Evolutionary conservation across 2,329 filamentous ascomycete species (phyloP).

Genomic region (Graphilbum ipis-grandicollis): DNA sequence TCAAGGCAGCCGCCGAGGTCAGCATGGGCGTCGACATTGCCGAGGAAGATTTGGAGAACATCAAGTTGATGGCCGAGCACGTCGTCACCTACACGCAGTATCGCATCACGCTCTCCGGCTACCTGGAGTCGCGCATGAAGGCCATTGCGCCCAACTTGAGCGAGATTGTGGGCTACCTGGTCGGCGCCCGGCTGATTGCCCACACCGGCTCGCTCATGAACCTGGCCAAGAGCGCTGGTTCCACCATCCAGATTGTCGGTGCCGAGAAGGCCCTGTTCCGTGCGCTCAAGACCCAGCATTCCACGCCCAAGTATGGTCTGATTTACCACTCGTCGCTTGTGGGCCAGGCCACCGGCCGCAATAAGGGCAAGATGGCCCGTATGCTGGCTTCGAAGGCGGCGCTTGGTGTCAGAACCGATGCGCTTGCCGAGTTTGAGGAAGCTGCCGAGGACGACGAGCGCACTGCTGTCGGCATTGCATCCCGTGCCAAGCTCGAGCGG

Average conservation of each 20-base stretch:
- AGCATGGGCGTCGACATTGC: constrained; percentile 98
- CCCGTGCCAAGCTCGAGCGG: constrained; percentile 58
- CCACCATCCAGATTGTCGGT: constrained; percentile 93
- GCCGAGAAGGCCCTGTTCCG: constrained; percentile 98
- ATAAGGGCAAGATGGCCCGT: constrained; percentile 98
- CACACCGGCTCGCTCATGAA: constrained; percentile 90
- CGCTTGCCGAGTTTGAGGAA: constrained; percentile 61
- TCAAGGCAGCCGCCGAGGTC: constrained; percentile 90
- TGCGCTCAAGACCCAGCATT: constrained; percentile 96
- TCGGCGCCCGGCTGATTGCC: constrained; percentile 86
- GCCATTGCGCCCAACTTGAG: constrained; percentile 94
- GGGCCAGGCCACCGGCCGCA: constrained; percentile 90
- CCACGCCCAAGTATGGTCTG: constrained; percentile 95
- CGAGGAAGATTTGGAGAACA: constrained; percentile 81
- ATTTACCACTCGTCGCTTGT: constrained; percentile 88
- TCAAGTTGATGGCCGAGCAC: constrained; percentile 78
- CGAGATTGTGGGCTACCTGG: constrained; percentile 78
- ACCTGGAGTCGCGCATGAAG: constrained; percentile 85
- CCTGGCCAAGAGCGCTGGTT: constrained; percentile 86
- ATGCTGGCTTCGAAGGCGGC: constrained; percentile 89
- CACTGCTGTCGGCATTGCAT: constrained; percentile 57
- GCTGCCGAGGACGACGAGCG: constrained; percentile 80
- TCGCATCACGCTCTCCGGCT: constrained; percentile 71
- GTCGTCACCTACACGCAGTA: constrained; percentile 87
- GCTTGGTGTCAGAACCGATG: constrained; percentile 83